A percentile compares a stretch with the other conserved stretches of the same genome.
phyloP scores from a whole-genome alignment of 345 rosid genomes.

The Alliaria petiolata region DNA sequence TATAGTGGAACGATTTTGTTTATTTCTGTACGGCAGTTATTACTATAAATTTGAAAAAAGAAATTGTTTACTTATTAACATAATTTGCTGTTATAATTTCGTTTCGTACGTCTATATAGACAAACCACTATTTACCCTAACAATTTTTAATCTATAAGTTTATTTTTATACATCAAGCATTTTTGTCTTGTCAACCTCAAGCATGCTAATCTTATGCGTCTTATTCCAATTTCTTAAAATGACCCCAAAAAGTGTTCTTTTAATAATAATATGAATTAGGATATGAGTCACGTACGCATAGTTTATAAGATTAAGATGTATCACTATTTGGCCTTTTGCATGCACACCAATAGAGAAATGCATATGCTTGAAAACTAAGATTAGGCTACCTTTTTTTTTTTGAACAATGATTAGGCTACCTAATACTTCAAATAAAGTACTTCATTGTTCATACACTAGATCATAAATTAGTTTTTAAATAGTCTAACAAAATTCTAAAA shows the following conservation, averaged over 20 bases:
- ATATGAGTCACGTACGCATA: background rate
- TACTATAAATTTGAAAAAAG: background rate
- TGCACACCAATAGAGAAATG: constrained; percentile 2
- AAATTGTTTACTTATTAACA: background rate
- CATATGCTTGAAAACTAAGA: constrained; percentile 9
- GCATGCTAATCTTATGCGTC: constrained; percentile 8
- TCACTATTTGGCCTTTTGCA: constrained; percentile 23
- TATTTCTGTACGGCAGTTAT: background rate
- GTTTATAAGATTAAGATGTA: background rate
- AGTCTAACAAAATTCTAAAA: background rate
- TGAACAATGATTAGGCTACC: too few relatives aligned
- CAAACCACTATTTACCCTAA: background rate
- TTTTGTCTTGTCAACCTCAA: background rate
- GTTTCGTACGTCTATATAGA: background rate
- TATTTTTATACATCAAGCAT: background rate
- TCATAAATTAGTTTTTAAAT: background rate
- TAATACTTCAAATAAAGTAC: constrained; percentile 24
- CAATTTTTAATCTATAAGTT: background rate
- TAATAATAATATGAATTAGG: background rate
- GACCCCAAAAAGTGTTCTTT: constrained; percentile 10
- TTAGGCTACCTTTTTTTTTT: too few relatives aligned
- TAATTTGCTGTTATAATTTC: background rate
- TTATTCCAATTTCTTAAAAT: background rate
- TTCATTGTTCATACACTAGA: constrained; percentile 8
- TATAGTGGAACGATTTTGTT: background rate